Evolutionary conservation across 1,284 basidiomycete genomes (phyloP), one percentile per base, ranked within the genome.

Genomic region (Cyathus pygmaeus): DNA sequence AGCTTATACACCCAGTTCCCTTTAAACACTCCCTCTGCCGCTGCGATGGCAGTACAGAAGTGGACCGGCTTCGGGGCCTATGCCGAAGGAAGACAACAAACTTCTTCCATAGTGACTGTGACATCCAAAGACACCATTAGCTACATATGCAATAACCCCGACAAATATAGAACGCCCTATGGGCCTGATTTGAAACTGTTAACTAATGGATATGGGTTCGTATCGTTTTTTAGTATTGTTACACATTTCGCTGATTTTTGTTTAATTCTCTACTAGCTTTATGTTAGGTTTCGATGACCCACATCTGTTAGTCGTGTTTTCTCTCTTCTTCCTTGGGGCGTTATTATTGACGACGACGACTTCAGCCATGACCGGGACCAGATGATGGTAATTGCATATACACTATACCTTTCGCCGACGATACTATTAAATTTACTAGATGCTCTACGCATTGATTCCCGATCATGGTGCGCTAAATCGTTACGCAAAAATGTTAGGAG

Each of bases 81-180:
- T 41, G 53, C 60, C 11, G 61, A 57, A 33, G 55, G 62, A 9
- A 50, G 59, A 17, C 68, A 66, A 23, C 36, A 55, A 24, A 42
- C 54, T 11, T 57, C 53, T 13, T 17, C 41, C 4, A 51, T 67
- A 17, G 61, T 57, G 3, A 62, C 56, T 6, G 29, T 71, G 11
- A 55, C 57, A 17, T 65, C 60, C 19, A 61, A 46, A 52, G 39
- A 61, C 42, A 62, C 65, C 4, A 78, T 82, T 56, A 67, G 68
- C 30, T 66, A 75, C 55, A 75, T 80, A 7, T 75, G 81, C 66
- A 75, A 71, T 49, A 68, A 77, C 59, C 65, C 67, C 13, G 56
- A 60, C 10, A 62, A 58, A 49, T 82, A 76, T 71, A 62, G 67
- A 53, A 69, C 71, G 29, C 59, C 63, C 11, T 73, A 72, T 56